Percentiles rank a stretch among this genome's conserved stretches.
phyloP scores from a whole-genome alignment of 306 rosid genomes.

The Lathyrus oleraceus region DNA sequence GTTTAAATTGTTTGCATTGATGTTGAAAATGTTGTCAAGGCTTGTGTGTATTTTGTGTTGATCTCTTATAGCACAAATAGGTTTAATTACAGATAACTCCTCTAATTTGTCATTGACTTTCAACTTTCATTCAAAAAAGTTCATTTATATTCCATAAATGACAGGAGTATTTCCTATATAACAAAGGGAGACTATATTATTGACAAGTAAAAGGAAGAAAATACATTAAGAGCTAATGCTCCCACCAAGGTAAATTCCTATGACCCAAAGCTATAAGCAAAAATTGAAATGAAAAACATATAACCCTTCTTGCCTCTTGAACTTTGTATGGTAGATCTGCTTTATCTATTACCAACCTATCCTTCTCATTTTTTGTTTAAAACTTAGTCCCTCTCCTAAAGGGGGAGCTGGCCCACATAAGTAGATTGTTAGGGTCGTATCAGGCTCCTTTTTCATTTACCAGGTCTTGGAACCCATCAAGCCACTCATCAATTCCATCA shows the following conservation, averaged over 20 bases:
- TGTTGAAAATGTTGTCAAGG: not conserved
- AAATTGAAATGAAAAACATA: conserved; percentile 1
- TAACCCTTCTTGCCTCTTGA: not conserved
- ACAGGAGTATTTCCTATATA: conserved; percentile 15
- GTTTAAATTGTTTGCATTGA: conserved; percentile 20
- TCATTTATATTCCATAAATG: conserved; percentile 15
- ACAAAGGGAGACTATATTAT: conserved; percentile 22
- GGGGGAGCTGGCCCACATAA: not conserved
- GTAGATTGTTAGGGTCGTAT: not conserved
- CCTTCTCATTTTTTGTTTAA: not conserved
- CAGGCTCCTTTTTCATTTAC: not conserved
- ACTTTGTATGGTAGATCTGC: not conserved
- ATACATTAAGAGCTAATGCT: conserved; percentile 9
- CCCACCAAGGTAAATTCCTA: conserved; percentile 9
- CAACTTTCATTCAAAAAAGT: not conserved
- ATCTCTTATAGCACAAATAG: not conserved
- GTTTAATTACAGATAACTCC: not conserved
- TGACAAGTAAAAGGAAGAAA: conserved; percentile 8
- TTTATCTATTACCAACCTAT: not conserved
- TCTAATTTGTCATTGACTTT: not conserved
- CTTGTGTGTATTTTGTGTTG: conserved; percentile 12
- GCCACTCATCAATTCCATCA: conserved; percentile 11
- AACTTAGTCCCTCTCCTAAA: not conserved
- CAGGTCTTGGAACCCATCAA: conserved; percentile 14
- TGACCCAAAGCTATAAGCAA: not conserved